Conservation (phyloP, 2,329 filamentous ascomycete species). For the Elsinoe arachidis region DNA sequence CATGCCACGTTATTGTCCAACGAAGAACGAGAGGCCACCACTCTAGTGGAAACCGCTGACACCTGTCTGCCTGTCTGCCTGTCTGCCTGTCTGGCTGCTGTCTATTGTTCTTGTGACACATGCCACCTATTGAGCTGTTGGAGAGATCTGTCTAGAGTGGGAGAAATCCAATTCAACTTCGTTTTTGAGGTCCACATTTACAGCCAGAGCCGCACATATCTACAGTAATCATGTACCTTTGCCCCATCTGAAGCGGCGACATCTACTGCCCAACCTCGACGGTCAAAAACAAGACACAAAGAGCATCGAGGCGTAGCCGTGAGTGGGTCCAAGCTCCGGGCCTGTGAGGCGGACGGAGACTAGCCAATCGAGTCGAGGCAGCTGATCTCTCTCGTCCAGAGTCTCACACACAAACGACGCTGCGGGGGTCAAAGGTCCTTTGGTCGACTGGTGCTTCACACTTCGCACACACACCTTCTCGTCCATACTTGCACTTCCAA, state of each 20-base stretch:
- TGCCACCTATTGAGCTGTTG: background rate
- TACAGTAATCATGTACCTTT: background rate
- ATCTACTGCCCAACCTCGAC: background rate
- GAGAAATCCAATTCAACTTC: background rate
- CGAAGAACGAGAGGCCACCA: background rate
- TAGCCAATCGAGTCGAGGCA: slow-evolving; percentile 5
- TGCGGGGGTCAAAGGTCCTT: background rate
- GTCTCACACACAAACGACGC: background rate
- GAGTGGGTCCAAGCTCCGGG: slow-evolving; percentile 12
- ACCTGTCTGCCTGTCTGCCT: slow-evolving; percentile 9
- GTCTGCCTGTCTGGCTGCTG: background rate
- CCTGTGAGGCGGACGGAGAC: slow-evolving; percentile 3
- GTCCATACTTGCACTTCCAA: background rate
- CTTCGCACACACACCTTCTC: slow-evolving; percentile 1
- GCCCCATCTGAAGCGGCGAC: background rate
- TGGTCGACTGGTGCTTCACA: background rate
- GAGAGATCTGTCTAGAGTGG: background rate
- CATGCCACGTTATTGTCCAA: slow-evolving; percentile 10
- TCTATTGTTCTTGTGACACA: slow-evolving; percentile 9
- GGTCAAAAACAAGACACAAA: background rate
- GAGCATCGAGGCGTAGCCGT: slow-evolving; percentile 6
- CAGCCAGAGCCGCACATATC: too few species aligned
- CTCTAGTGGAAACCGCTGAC: slow-evolving; percentile 3
- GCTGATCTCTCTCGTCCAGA: background rate
- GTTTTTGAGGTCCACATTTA: too few species aligned